Evolutionary conservation across 331 rosid genomes (phyloP), one percentile per base, ranked within the genome.

Genomic region (Pyrus hybrid): DNA sequence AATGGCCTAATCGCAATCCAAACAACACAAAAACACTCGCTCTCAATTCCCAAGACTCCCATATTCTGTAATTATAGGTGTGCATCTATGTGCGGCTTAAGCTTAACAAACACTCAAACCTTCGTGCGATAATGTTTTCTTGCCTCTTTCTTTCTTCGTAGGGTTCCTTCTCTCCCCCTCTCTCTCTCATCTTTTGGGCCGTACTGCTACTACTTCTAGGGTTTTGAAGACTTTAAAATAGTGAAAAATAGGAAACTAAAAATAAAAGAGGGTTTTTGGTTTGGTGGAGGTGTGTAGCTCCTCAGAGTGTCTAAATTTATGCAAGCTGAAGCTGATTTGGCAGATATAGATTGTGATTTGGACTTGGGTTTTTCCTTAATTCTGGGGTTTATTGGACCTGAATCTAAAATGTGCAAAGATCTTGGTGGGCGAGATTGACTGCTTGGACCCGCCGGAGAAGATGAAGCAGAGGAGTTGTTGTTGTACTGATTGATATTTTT

Each of bases 31-130:
- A 58, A 17, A 51, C 57, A 51, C 0, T 51, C 57, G 10, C 28
- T 58, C 75, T 72, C 86, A 85, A 81, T 81, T 85, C 84, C 89
- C 83, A 85, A 77, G 63, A 57, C 33, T 61, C 57, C 57, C 9
- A 51, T 17, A 17, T 51, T 8, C 1, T 57, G 14, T 57, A 57
- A 57, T 57, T n/a, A 58, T 21, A 51, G 57, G 57, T 2, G 45
- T 37, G 28, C 11, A n/a, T 57, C 26, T 2, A 12, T 62, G 6
- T 26, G 33, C 57, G 18, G 65, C 71, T 53, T 63, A 69, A 77
- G 47, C 71, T 63, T 14, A 60, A 45, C 61, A 20, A 26, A 4
- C 26, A 43, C 63, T 51, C 74, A 30, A n/a, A 70, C 63, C n/a
- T 26, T 20, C 37, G 8, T 70, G 74, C 13, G 4, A 29, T 37